Evolutionary conservation across 768 basidiomycete genomes (phyloP), one percentile per base, ranked within the genome.

Genomic region (Leccinum barrowsii): DNA sequence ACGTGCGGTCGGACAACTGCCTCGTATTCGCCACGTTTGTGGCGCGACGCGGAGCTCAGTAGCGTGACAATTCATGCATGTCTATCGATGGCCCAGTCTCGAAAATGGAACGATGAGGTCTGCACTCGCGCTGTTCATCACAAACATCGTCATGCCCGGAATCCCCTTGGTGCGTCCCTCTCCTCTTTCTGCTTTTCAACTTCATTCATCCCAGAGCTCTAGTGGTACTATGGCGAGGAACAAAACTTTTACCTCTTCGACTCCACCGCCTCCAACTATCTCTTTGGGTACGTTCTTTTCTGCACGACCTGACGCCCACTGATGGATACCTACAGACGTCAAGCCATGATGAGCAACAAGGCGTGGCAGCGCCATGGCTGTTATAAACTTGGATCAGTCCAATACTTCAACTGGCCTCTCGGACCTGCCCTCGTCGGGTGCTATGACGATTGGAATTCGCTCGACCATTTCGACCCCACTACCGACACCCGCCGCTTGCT

Each of bases 331-430:
- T 44, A 40, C 59, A 92, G 94, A 46, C 94, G 94, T 77, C 94
- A 97, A 75, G 84, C 93, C 15, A 97, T 97, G 94, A 80, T 87
- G 52, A 80, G 82, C 59, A 90, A 80, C 71, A 83, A 76, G 52
- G 94, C 94, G 4, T 97, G 94, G 94, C 89, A 93, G 68, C 84
- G 89, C 34, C 94, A 97, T 68, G 94, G 94, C 5, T 97, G 94
- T 73, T 97, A 97, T 71, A 80, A 78, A 48, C 84, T 96, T 34
- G 94, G 94, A 11, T 96, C 94, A 7, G 80, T 83, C 59, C 94
- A 96, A 68, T 97, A 94, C 76, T 97, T 89, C 80, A 94, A 96
- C 74, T 90, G 95, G 84, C 89, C 90, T 2, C 78, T 95, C 63
- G 87, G 89, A 55, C 85, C 84, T 65, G 75, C 90, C 2, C 70